These are phyloP conservation scores for Candida jianshihensis DNA, from an alignment of 805 yeast genomes.

Conservation along the genomic window DNA sequence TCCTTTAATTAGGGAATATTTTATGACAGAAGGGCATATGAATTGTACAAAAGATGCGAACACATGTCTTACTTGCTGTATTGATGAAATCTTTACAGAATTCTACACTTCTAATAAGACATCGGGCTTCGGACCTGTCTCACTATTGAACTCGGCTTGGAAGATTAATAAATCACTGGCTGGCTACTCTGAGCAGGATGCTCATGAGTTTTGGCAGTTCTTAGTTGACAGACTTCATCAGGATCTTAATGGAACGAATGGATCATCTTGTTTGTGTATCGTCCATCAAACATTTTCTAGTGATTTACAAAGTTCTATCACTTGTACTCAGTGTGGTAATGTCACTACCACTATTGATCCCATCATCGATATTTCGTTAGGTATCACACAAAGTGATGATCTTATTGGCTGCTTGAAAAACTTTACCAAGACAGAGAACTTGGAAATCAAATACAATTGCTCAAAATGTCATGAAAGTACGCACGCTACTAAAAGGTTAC, in stretches of 20 bases:
- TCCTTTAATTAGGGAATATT: slow-evolving; percentile 75
- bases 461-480: slow-evolving; percentile 54
- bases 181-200: slow-evolving; percentile 96
- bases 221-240: slow-evolving; percentile 75
- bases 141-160: slow-evolving; percentile 82
- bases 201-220: slow-evolving; percentile 97
- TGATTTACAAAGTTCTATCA: slow-evolving; percentile 69
- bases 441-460: slow-evolving; percentile 73
- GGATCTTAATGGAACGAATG: slow-evolving; percentile 21
- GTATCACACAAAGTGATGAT: slow-evolving; percentile 40
- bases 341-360: slow-evolving; percentile 70
- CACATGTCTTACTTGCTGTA: slow-evolving; percentile 74
- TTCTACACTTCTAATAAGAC: slow-evolving; percentile 59
- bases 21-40: slow-evolving; percentile 67
- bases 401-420: slow-evolving; percentile 63
- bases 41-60: slow-evolving; percentile 38
- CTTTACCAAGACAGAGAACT: slow-evolving; percentile 70
- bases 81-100: slow-evolving; percentile 70
- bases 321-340: slow-evolving; percentile 61
- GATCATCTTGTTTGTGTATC: slow-evolving; percentile 57
- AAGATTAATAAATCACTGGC: slow-evolving; percentile 77
- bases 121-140: slow-evolving; percentile 75
- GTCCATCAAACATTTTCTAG: slow-evolving; percentile 83
- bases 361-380: slow-evolving; percentile 81
- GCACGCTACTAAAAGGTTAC: slow-evolving; percentile 65